A percentile compares a stretch with the other conserved stretches of the same genome.
Evolutionary conservation across 495 filamentous ascomycete species (phyloP).

Genomic region (Hyaloscypha finlandica): DNA sequence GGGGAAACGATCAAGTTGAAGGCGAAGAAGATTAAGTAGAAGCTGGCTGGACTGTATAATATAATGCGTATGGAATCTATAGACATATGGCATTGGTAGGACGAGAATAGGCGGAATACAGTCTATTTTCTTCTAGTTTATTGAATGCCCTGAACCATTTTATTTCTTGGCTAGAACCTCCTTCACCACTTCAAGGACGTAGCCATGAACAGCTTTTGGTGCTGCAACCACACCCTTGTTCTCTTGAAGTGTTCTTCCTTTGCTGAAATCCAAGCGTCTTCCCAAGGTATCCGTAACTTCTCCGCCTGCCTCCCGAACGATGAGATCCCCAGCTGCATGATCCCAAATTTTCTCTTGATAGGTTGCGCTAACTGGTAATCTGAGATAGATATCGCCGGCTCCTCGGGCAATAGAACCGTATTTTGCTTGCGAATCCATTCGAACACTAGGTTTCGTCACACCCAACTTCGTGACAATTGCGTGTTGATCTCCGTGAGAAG

Average conservation of each 20-base stretch:
- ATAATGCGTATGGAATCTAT: conserved; percentile 26
- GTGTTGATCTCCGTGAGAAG: conserved; percentile 80
- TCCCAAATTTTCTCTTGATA: conserved; percentile 99
- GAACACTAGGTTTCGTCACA: conserved; percentile 81
- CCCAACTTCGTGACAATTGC: conserved; percentile 81
- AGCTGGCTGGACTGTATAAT: conserved; percentile 27
- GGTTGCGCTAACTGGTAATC: conserved; percentile 76
- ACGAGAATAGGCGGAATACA: neutral
- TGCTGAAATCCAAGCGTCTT: conserved; percentile 77
- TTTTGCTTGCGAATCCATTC: conserved; percentile 97
- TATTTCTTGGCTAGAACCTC: conserved; percentile 59
- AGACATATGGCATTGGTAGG: conserved; percentile 17
- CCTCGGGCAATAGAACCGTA: conserved; percentile 95
- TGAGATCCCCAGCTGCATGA: conserved; percentile 93
- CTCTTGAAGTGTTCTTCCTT: conserved; percentile 78
- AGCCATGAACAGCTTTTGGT: conserved; percentile 67
- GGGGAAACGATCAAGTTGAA: conserved; percentile 97
- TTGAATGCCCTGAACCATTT: conserved; percentile 9
- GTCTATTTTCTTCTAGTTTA: neutral
- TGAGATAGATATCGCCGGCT: conserved; percentile 90
- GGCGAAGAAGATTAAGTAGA: conserved; percentile 98
- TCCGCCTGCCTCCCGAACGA: conserved; percentile 92
- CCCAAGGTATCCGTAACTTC: conserved; percentile 86
- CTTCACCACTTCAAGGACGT: conserved; percentile 82
- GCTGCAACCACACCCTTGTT: conserved; percentile 96